Percentiles rank a stretch among this genome's conserved stretches.
Evolutionary conservation across 495 filamentous ascomycete genomes (phyloP).

Genomic region (Tricharina praecox): DNA sequence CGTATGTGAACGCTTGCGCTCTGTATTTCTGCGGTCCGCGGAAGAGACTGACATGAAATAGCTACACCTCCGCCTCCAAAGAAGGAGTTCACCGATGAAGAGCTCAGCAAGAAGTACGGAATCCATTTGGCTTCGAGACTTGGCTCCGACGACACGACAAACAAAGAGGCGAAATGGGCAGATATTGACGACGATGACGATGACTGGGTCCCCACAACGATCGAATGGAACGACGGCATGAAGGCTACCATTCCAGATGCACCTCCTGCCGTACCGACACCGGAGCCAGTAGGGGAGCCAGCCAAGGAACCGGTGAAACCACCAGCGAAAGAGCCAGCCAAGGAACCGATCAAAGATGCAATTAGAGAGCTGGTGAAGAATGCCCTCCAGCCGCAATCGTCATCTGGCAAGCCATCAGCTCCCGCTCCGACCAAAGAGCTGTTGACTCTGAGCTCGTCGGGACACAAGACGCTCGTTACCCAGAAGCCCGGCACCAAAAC

Average conservation of each 20-base stretch:
- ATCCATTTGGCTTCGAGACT: constrained; percentile 91
- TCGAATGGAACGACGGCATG: constrained; percentile 94
- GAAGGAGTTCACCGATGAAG: constrained; percentile 92
- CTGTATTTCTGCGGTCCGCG: too few species aligned
- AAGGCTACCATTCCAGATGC: constrained; percentile 44
- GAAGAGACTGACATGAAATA: constrained; percentile 24
- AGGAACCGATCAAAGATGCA: not conserved
- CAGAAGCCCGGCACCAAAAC: constrained; percentile 19
- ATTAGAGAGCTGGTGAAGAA: too few species aligned
- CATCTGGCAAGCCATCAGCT: constrained; percentile 4
- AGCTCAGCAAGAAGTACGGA: constrained; percentile 84
- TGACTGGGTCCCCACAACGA: constrained; percentile 90
- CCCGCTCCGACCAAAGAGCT: constrained; percentile 4
- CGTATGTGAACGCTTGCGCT: constrained; percentile 43
- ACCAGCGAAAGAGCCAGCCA: not conserved
- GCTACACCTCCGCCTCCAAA: constrained; percentile 60
- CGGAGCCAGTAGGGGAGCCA: constrained; percentile 3
- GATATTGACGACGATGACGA: constrained; percentile 98
- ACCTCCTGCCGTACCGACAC: constrained; percentile 24
- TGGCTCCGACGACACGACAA: constrained; percentile 57
- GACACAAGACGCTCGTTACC: constrained; percentile 22
- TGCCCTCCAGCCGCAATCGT: not conserved
- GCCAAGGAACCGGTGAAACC: not conserved
- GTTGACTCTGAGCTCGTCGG: not conserved
- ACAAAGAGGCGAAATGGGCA: constrained; percentile 85